Evolutionary conservation across 768 basidiomycete species (phyloP), one percentile per base, ranked within the genome.

Genomic region (Boletus vermiculosoides): DNA sequence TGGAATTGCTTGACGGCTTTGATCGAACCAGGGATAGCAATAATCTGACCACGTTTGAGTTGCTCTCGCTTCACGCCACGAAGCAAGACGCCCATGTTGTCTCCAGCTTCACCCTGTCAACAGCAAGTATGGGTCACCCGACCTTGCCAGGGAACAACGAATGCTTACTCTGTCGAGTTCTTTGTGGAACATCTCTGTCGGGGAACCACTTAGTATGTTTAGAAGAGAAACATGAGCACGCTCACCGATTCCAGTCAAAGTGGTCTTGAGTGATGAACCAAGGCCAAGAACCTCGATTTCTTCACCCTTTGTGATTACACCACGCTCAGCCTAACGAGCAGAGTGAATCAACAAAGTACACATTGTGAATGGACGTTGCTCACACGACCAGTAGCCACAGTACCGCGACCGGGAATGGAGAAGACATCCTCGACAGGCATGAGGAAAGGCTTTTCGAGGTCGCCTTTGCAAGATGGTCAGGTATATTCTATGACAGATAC

Each of bases 11-110:
- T 94, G 65, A 90, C 87, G n/a, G 91, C 80, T 76, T 94, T 96
- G 77, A 98, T 92, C 9, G 91, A 83, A 34, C 93, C 93, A 25
- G 95, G 94, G 33, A 85, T 81, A 64, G 87, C 83, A 69, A 99
- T 83, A 55, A 98, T 89, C 71, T 95, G 93, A 45, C 97, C 97
- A 62, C 97, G 90, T 61, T 84, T 83, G 68, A 99, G 78, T 75
- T 98, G 94, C 70, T 98, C 97, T 61, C 96, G 89, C 78, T 98
- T 98, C 74, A 98, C 79, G 70, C 97, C 95, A 74, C 97, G 93
- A 45, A 99, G 86, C 37, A 99, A 81, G 54, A 89, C 91, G 63
- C 97, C 97, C 93, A 98, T 98, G 81, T 98, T 98, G 76, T 99
- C 97, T 66, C 97, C 97, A 59, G 97, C 96, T 75, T 98, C 92